A percentile compares a stretch with the other conserved stretches of the same genome.
Conservation (phyloP, 306 rosid genomes). For the Castanopsis chinensis region DNA sequence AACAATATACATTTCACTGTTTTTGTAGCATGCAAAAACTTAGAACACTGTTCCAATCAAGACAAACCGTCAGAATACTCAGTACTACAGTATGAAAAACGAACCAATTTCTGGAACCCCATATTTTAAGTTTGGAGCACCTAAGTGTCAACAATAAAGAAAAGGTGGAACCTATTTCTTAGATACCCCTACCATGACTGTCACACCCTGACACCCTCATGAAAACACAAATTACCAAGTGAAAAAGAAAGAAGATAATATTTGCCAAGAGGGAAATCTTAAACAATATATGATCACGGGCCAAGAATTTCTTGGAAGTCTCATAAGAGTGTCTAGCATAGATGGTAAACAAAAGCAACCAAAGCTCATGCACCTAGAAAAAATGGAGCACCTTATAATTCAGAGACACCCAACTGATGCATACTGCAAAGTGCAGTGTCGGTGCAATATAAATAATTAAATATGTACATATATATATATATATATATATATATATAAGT, state of each 20-base stretch:
- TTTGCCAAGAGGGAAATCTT: slow-evolving; percentile 30
- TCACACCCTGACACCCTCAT: background rate
- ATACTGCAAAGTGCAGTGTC: slow-evolving; percentile 12
- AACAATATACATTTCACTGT: slow-evolving; percentile 51
- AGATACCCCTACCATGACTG: slow-evolving; percentile 6
- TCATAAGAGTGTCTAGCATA: slow-evolving; percentile 40
- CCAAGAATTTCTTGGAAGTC: slow-evolving; percentile 17
- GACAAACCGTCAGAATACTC: slow-evolving; percentile 35
- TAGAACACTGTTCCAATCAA: slow-evolving; percentile 30
- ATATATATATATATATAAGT: too few relatives aligned
- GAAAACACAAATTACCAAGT: background rate
- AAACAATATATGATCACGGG: slow-evolving; percentile 48
- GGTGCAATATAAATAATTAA: background rate
- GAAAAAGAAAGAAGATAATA: slow-evolving; percentile 16
- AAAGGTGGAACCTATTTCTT: background rate
- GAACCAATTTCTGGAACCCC: slow-evolving; percentile 23
- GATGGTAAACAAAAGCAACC: background rate
- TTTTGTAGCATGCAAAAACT: slow-evolving; percentile 52
- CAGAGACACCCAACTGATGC: slow-evolving; percentile 21
- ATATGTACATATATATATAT: background rate
- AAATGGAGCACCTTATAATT: slow-evolving; percentile 2
- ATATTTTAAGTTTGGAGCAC: background rate
- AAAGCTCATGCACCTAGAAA: slow-evolving; percentile 48
- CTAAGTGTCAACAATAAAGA: slow-evolving; percentile 22
- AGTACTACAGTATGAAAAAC: slow-evolving; percentile 43